A percentile compares a stretch with the other conserved stretches of the same genome.
These are phyloP conservation scores for Penicillium crystallinum DNA, from an alignment of 495 filamentous ascomycete genomes.

Conservation along the genomic window DNA sequence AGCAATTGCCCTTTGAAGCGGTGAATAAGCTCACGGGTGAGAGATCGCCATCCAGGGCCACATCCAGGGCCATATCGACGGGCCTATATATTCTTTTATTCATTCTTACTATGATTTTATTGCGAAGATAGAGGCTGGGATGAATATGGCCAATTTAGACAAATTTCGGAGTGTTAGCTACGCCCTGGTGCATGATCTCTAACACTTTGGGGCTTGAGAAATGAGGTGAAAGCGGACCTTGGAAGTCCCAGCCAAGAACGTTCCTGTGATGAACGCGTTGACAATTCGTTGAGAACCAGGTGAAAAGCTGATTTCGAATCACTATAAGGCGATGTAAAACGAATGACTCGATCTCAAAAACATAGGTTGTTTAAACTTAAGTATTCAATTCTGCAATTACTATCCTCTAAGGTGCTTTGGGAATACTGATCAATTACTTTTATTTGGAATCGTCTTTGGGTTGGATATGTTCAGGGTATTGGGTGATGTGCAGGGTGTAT, in stretches of 20 bases:
- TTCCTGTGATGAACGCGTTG: neutral
- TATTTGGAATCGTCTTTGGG: neutral
- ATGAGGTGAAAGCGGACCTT: neutral
- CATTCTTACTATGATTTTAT: neutral
- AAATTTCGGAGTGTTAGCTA: too few species aligned
- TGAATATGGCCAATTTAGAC: too few species aligned
- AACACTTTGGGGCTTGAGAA: neutral
- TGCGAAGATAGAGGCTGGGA: neutral
- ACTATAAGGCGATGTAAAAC: neutral
- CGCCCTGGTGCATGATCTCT: too few species aligned
- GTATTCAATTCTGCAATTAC: neutral
- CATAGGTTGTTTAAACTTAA: neutral
- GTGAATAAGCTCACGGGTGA: neutral
- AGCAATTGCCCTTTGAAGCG: neutral
- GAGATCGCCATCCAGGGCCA: neutral
- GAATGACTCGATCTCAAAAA: neutral
- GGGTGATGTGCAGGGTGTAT: constrained; percentile 31
- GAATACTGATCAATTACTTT: neutral
- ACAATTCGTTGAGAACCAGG: neutral
- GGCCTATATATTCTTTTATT: neutral
- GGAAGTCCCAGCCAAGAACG: neutral
- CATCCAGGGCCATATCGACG: neutral
- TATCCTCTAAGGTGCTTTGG: neutral
- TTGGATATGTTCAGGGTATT: constrained; percentile 5
- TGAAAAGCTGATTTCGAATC: neutral